A percentile compares a stretch with the other conserved stretches of the same genome.
These are phyloP conservation scores for Beta lomatogona DNA, from an alignment of 179 eudicot genomes.

Conservation along the genomic window DNA sequence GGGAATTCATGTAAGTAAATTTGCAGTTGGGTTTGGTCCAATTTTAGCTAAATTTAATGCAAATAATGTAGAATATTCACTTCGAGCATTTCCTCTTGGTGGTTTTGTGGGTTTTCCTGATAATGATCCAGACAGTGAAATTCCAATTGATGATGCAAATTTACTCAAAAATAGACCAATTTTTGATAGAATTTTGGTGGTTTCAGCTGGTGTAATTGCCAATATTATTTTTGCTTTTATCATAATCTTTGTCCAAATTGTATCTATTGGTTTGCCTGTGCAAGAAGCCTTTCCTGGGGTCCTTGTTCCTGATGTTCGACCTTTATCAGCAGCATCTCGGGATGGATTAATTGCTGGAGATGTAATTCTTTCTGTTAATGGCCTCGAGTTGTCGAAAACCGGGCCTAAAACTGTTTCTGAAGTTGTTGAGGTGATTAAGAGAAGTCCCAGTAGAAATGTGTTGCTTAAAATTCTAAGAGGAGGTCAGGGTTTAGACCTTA, in stretches of 20 bases:
- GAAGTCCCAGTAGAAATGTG: conserved; percentile 61
- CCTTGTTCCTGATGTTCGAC: conserved; percentile 83
- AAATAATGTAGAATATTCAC: conserved; percentile 87
- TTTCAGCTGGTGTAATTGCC: conserved; percentile 97
- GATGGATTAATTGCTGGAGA: conserved; percentile 90
- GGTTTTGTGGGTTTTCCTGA: conserved; percentile 99
- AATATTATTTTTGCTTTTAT: conserved; percentile 77
- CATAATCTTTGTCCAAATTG: conserved; percentile 74
- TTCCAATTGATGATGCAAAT: conserved; percentile 84
- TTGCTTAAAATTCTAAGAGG: conserved; percentile 63
- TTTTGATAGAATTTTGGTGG: conserved; percentile 73
- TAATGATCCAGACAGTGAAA: conserved; percentile 97
- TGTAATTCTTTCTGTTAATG: conserved; percentile 70
- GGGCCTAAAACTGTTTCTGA: conserved; percentile 64
- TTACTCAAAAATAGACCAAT: conserved; percentile 87
- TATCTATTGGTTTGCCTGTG: conserved; percentile 90
- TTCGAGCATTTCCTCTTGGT: conserved; percentile 92
- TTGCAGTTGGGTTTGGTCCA: conserved; percentile 98
- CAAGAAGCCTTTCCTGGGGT: conserved; percentile 97
- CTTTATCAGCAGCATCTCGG: conserved; percentile 78
- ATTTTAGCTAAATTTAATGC: conserved; percentile 88
- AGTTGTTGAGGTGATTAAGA: conserved; percentile 78
- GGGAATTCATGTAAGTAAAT: conserved; percentile 96
- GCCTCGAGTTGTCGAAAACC: conserved; percentile 47
- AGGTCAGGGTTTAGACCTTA: conserved; percentile 45